Base-by-base conservation (phyloP, 2,329 filamentous ascomycete genomes). In the Colletotrichum sp. region DNA sequence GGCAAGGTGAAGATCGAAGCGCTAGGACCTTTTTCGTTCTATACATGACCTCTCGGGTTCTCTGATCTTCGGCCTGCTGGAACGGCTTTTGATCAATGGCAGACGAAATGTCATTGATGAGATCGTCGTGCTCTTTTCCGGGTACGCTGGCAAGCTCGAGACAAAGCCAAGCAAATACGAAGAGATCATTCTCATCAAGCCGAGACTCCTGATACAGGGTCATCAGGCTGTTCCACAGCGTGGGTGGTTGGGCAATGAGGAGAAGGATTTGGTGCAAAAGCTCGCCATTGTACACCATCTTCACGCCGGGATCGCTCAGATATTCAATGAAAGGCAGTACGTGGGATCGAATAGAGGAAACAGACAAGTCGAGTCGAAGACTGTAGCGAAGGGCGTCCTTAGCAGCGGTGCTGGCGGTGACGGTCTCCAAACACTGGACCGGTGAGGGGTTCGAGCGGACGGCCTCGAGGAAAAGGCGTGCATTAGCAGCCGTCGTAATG, bases 201-300 rank as follows among this genome's bases (percentile, higher is more conserved):
- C 83, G 84, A 3, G 81, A 77, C 1, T 82, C 75, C 22, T 89
- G 55, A 3, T 92, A 79, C 0, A 86, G 84, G 15, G 85, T 84
- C 13, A 75, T 13, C 15, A 75, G 52, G 15, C 55, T 66, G 22
- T 15, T 22, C 92, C 92, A 93, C 15, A 92, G 84, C 0, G 88
- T 89, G 0, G 88, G 87, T 0, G 92, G 91, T 2, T 90, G 83
- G 3, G 89, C 81, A 4, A 93, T 83, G 1, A 83, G 82, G 0
- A 84, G 75, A 3, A 92, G 79, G 4, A 92, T 64, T 15, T 86
- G 82, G 34, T 84, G 82, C 4, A 92, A 82, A 52, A 91, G 85
- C 15, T 87, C 83, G 1, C 91, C 91, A 67, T 86, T 85, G 70
- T 85, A 88, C 3, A 92, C 79, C 32, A 86, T 82, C 75, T 89